Conservation (phyloP, 2,329 filamentous ascomycete genomes). For the Alternaria infectoria region DNA sequence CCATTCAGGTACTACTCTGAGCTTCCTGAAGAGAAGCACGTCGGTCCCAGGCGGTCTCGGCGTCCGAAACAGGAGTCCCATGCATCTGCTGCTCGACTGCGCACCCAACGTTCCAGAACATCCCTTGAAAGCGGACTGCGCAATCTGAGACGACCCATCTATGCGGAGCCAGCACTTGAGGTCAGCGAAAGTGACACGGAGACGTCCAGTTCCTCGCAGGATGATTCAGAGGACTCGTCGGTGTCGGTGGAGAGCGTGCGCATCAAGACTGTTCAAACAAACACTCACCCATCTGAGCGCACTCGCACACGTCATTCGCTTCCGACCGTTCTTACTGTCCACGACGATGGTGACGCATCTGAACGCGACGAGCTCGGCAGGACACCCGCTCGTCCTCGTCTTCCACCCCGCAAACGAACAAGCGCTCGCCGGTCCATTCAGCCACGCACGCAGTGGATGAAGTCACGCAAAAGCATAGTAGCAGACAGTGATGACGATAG, state of each 20-base stretch:
- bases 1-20: conserved; percentile 23
- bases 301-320: not conserved
- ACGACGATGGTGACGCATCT: not conserved
- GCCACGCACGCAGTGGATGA: conserved; percentile 18
- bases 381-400: conserved; percentile 6
- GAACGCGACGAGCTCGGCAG: conserved; percentile 22
- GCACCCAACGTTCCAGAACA: conserved; percentile 19
- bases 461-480: not conserved
- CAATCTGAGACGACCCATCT: conserved; percentile 19
- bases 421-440: not conserved
- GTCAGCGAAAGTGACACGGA: not conserved
- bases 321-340: not conserved
- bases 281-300: not conserved
- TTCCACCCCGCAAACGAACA: not conserved
- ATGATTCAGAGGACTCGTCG: not conserved
- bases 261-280: not conserved
- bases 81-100: not conserved
- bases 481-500: conserved; percentile 25
- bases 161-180: conserved; percentile 11
- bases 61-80: conserved; percentile 10
- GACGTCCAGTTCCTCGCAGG: not conserved
- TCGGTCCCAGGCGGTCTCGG: conserved; percentile 10
- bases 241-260: not conserved
- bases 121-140: conserved; percentile 24
- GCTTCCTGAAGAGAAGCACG: conserved; percentile 18